Conservation (phyloP, 768 basidiomycete species). For the Lanmaoa rubissima region DNA sequence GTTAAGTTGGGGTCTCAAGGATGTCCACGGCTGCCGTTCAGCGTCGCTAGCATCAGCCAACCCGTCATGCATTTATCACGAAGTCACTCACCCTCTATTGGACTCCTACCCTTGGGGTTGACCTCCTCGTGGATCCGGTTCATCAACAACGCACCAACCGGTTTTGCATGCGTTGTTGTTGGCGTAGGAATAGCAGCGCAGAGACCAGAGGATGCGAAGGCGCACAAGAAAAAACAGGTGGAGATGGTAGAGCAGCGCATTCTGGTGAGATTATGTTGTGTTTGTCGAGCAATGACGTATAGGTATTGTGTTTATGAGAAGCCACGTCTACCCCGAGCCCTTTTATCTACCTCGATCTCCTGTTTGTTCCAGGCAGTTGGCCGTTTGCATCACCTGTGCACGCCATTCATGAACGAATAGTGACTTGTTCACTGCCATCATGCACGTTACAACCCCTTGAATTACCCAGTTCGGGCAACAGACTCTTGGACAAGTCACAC, state of each 20-base stretch:
- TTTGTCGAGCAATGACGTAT: neutral
- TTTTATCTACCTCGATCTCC: conserved; percentile 12
- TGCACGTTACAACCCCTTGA: neutral
- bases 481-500: neutral
- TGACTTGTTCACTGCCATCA: too few species aligned
- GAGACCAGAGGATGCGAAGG: conserved; percentile 15
- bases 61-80: neutral
- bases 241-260: conserved; percentile 15
- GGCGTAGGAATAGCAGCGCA: conserved; percentile 10
- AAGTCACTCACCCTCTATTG: conserved; percentile 2
- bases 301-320: neutral
- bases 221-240: conserved; percentile 14
- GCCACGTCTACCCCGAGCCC: neutral
- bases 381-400: conserved; percentile 13
- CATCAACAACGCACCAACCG: conserved; percentile 17
- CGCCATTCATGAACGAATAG: neutral
- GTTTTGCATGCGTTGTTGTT: neutral
- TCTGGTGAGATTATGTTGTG: neutral
- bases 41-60: conserved; percentile 1
- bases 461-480: neutral
- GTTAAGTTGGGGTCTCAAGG: neutral
- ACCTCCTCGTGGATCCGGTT: conserved; percentile 22
- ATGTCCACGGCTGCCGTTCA: neutral
- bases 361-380: conserved; percentile 2
- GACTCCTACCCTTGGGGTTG: conserved; percentile 5